Percentiles rank a stretch among this genome's conserved stretches.
Evolutionary conservation across 176 grass and related monocot genomes (phyloP).

Genomic region (Lolium perenne): DNA sequence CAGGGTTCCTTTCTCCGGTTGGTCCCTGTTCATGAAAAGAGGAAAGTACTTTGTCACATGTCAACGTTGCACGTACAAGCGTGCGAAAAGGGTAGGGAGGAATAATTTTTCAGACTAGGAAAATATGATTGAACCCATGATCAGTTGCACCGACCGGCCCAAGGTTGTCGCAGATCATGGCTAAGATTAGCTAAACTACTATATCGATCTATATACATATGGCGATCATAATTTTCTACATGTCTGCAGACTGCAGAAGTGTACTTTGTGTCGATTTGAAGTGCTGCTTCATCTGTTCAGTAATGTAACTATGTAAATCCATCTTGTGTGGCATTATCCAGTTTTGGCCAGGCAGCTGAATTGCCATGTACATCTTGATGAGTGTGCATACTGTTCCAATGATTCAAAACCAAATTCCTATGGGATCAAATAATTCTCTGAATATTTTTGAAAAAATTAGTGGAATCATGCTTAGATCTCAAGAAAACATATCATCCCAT

Average conservation of each 20-base stretch:
- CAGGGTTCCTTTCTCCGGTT: conserved; percentile 67
- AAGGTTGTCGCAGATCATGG: conserved; percentile 42
- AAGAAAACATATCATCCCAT: not conserved
- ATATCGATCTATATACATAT: not conserved
- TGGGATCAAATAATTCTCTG: not conserved
- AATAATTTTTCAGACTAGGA: conserved; percentile 51
- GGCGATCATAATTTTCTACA: not conserved
- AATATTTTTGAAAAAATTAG: not conserved
- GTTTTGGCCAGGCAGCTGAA: not conserved
- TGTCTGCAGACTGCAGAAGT: not conserved
- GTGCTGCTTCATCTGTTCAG: not conserved
- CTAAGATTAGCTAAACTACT: not conserved
- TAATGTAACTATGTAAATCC: not conserved
- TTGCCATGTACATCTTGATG: not conserved
- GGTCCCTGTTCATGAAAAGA: conserved; percentile 68
- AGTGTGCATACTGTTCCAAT: not conserved
- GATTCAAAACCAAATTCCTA: not conserved
- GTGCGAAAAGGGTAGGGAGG: conserved; percentile 45
- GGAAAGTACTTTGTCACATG: conserved; percentile 47
- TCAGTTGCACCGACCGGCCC: conserved; percentile 41
- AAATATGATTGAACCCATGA: conserved; percentile 61
- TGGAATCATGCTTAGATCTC: not conserved
- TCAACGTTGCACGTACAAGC: conserved; percentile 74
- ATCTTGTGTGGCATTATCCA: not conserved
- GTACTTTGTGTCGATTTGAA: not conserved